Percentiles rank a stretch among this genome's conserved stretches.
These are phyloP conservation scores for Colletotrichum theobromicola DNA, from an alignment of 2,329 filamentous ascomycete genomes.

Conservation along the genomic window DNA sequence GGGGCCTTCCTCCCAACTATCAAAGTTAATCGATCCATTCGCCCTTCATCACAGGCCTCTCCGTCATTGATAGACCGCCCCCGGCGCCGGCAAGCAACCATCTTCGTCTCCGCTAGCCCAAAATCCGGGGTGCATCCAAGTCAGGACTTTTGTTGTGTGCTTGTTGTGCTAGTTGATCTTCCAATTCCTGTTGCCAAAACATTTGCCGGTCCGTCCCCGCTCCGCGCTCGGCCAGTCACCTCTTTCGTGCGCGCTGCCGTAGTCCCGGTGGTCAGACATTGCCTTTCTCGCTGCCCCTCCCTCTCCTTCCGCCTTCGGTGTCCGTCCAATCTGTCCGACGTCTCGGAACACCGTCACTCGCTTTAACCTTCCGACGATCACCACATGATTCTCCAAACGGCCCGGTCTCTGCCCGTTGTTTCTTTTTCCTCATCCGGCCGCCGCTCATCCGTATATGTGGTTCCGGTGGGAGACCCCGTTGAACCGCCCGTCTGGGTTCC, in stretches of 20 bases:
- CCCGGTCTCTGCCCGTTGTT: not conserved
- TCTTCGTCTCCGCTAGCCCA: not conserved
- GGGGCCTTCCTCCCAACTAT: not conserved
- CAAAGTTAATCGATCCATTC: not conserved
- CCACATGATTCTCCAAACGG: not conserved
- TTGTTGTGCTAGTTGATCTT: not conserved
- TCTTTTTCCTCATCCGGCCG: not conserved
- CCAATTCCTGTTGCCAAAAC: not conserved
- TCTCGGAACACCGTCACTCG: not conserved
- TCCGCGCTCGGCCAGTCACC: not conserved
- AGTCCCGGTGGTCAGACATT: not conserved
- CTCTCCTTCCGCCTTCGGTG: not conserved
- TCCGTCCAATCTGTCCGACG: conserved; percentile 6
- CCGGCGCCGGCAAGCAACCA: not conserved
- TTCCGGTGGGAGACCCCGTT: not conserved
- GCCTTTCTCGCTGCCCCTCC: not conserved
- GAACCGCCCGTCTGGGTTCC: not conserved
- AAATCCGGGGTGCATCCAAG: conserved; percentile 3
- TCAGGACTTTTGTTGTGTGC: too few relatives aligned
- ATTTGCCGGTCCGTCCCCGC: not conserved
- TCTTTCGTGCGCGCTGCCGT: not conserved
- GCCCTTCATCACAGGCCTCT: not conserved
- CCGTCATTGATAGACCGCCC: not conserved
- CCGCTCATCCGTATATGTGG: not conserved
- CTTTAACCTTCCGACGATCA: not conserved